Evolutionary conservation across 305 asterid species (phyloP), one percentile per base, ranked within the genome.

Genomic region (Fraxinus latifolia): DNA sequence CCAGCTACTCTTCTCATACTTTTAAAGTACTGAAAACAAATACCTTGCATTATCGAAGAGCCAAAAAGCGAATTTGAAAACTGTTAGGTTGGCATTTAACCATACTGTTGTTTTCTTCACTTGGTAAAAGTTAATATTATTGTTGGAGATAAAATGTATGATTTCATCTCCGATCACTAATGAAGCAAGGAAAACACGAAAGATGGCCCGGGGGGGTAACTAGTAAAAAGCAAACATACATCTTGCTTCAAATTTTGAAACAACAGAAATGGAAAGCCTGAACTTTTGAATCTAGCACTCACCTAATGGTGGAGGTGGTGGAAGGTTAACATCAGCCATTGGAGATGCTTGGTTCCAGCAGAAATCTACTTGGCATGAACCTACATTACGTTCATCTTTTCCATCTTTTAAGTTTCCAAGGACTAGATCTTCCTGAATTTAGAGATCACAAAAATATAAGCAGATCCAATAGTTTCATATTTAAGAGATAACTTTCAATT

Each of bases 271-370:
- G 21, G 17, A 29, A 50, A 68, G 25, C 21, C n/a, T 34, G 39
- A 23, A 34, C 14, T 19, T 58, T 53, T 58, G 36, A 32, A 31
- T 67, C 27, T 33, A 80, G 76, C 47, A 82, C 90, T 88, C 72
- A 93, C 97, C 90, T 77, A 85, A 80, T 76, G 86, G 77, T 62
- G 94, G 96, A 31, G 86, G 89, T 21, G 91, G 87, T 34, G 94
- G 95, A 83, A 91, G 86, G 76, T 82, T 71, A 79, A 60, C 84
- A 80, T 86, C 83, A 76, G 74, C 79, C 71, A 77, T 36, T 68
- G 76, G 55, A 82, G 39, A 76, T 77, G 82, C 84, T 83, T 79
- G 83, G 53, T 79, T 65, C 79, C 73, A 82, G 83, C 80, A 29
- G 60, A 44, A 77, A 84, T 79, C 77, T 80, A 76, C 83, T 2